Conservation (phyloP, 2,329 filamentous ascomycete species). For the Leptographium galeiforme region DNA sequence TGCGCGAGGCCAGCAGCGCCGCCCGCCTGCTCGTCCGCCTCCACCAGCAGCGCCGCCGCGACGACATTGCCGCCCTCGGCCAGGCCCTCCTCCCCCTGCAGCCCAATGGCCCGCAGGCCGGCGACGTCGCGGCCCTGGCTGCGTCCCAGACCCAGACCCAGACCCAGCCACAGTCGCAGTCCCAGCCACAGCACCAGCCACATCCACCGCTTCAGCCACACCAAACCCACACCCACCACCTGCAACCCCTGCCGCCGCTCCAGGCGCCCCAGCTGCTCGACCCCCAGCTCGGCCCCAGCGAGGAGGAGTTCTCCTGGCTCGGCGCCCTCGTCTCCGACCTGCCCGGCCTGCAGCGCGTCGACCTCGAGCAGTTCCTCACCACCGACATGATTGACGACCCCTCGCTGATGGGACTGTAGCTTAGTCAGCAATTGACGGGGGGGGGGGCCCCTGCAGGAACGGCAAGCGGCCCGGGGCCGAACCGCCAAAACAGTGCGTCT, state of each 20-base stretch:
- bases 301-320: conserved; percentile 26
- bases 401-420: background rate
- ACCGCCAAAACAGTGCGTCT: too few relatives aligned
- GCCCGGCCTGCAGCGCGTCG: conserved; percentile 27
- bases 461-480: too few relatives aligned
- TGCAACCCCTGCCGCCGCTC: background rate
- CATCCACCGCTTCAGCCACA: background rate
- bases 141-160: conserved; percentile 8
- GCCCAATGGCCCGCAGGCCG: background rate
- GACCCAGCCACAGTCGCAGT: background rate
- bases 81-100: conserved; percentile 16
- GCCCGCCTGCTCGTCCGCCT: conserved; percentile 39
- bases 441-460: too few relatives aligned
- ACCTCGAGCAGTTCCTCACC: conserved; percentile 26
- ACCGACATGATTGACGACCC: conserved; percentile 6
- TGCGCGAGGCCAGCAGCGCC: conserved; percentile 39
- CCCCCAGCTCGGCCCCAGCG: conserved; percentile 9
- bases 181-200: conserved; percentile 10
- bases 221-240: background rate
- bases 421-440: too few relatives aligned
- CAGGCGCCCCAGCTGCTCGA: background rate
- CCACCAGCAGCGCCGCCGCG: conserved; percentile 36
- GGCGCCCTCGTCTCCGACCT: conserved; percentile 29
- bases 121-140: background rate
- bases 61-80: conserved; percentile 22